Evolutionary conservation across 306 rosid species (phyloP).

Genomic region (Gillenia trifoliata): DNA sequence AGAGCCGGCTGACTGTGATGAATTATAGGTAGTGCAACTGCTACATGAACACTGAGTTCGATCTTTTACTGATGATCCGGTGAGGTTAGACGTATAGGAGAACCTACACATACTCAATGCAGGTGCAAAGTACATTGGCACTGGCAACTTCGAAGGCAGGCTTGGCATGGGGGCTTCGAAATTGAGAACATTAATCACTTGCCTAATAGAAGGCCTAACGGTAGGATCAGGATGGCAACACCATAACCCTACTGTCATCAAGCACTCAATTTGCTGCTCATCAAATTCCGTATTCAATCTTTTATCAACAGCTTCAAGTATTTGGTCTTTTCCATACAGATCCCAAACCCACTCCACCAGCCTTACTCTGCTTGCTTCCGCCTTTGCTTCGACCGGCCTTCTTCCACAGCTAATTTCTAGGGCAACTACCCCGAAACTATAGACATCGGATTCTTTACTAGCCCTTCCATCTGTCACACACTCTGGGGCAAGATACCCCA

Average conservation of each 20-base stretch:
- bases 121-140: conserved; percentile 60
- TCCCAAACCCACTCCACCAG: conserved; percentile 75
- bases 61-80: conserved; percentile 32
- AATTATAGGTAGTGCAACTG: conserved; percentile 30
- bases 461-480: conserved; percentile 68
- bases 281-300: conserved; percentile 36
- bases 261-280: conserved; percentile 38
- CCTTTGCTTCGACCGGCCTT: conserved; percentile 47
- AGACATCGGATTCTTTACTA: conserved; percentile 66
- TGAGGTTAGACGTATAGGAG: conserved; percentile 32
- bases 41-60: conserved; percentile 26
- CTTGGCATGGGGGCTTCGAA: conserved; percentile 44
- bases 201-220: conserved; percentile 56
- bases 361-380: conserved; percentile 39
- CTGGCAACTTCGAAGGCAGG: conserved; percentile 57
- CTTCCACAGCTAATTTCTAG: conserved; percentile 72
- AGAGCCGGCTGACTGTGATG: conserved; percentile 51
- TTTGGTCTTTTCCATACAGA: conserved; percentile 52
- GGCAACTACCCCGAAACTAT: conserved; percentile 70
- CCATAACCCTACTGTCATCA: conserved; percentile 65
- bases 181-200: conserved; percentile 55
- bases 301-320: conserved; percentile 45
- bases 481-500: conserved; percentile 74
- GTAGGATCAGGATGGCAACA: conserved; percentile 66
- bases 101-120: conserved; percentile 36